Conservation (phyloP, 805 yeast genomes). For the Kodamaea jinghongensis region DNA sequence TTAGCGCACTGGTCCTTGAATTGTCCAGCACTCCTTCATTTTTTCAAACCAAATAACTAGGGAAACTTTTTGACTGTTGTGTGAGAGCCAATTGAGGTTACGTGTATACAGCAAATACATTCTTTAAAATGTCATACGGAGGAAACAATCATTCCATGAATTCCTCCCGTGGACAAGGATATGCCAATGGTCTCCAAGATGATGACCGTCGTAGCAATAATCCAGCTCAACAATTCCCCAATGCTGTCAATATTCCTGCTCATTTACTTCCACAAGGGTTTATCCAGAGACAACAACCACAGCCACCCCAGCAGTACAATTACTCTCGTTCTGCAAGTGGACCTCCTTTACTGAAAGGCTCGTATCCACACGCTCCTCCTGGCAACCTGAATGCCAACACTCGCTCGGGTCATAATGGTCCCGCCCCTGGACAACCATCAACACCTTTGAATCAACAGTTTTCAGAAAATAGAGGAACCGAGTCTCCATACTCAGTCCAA, state of each 20-base stretch:
- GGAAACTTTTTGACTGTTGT: too few relatives aligned
- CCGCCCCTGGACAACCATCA: constrained; percentile 1
- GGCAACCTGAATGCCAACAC: too few relatives aligned
- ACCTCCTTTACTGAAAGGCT: constrained; percentile 1
- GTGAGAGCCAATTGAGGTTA: too few relatives aligned
- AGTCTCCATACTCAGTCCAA: constrained; percentile 11
- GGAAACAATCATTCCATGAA: too few relatives aligned
- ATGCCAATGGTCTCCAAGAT: too few relatives aligned
- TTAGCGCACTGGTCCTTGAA: too few relatives aligned
- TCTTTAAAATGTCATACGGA: too few relatives aligned
- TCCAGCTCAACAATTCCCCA: neutral
- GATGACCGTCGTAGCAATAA: too few relatives aligned
- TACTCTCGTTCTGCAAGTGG: neutral
- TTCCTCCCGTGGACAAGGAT: too few relatives aligned
- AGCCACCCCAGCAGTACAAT: constrained; percentile 1
- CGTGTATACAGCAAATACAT: too few relatives aligned
- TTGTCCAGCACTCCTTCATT: too few relatives aligned
- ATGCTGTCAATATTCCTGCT: constrained; percentile 15
- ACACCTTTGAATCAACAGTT: constrained; percentile 10
- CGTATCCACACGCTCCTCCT: neutral
- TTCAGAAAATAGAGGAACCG: constrained; percentile 1
- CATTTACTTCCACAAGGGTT: constrained; percentile 17
- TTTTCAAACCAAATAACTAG: too few relatives aligned
- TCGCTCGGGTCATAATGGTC: neutral
- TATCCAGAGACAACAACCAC: constrained; percentile 2